Percentiles rank a stretch among this genome's conserved stretches.
Conservation (phyloP, 164 flowering plant species). For the Liquidambar formosana region DNA sequence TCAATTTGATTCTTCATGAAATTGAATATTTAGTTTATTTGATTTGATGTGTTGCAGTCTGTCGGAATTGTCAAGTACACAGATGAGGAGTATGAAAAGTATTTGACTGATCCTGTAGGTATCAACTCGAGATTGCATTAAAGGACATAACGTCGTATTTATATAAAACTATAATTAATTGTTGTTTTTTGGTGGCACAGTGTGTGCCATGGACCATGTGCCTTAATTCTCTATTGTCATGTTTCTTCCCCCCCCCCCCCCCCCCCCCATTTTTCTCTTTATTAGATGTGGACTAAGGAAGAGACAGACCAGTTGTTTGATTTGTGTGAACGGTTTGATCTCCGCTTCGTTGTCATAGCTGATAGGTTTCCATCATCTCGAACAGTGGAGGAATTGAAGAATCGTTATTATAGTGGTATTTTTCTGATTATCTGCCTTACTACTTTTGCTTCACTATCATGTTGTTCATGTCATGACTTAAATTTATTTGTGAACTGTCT, state of each 20-base stretch:
- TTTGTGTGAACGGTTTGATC: slow-evolving; percentile 84
- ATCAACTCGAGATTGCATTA: slow-evolving; percentile 22
- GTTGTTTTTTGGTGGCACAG: not conserved
- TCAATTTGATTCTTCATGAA: not conserved
- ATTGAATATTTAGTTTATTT: slow-evolving; percentile 1
- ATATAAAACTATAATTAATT: not conserved
- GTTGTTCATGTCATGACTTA: not conserved
- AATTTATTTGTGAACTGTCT: not conserved
- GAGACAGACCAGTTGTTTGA: slow-evolving; percentile 96
- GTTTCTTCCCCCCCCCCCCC: too few species aligned
- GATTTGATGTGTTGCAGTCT: slow-evolving; percentile 53
- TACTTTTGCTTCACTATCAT: not conserved
- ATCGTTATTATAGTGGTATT: slow-evolving; percentile 93
- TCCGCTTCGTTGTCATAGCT: slow-evolving; percentile 88
- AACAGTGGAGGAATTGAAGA: slow-evolving; percentile 85
- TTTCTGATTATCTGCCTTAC: slow-evolving; percentile 7
- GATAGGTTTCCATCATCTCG: slow-evolving; percentile 85
- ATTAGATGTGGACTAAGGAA: slow-evolving; percentile 85
- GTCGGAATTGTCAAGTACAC: slow-evolving; percentile 81
- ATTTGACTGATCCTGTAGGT: slow-evolving; percentile 91
- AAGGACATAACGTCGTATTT: not conserved
- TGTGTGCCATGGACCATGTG: not conserved
- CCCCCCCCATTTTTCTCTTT: slow-evolving; percentile 4
- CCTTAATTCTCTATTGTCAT: not conserved
- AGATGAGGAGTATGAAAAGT: slow-evolving; percentile 93